Conservation (phyloP, 257 asterid species). For the Forsythia viridissima region DNA sequence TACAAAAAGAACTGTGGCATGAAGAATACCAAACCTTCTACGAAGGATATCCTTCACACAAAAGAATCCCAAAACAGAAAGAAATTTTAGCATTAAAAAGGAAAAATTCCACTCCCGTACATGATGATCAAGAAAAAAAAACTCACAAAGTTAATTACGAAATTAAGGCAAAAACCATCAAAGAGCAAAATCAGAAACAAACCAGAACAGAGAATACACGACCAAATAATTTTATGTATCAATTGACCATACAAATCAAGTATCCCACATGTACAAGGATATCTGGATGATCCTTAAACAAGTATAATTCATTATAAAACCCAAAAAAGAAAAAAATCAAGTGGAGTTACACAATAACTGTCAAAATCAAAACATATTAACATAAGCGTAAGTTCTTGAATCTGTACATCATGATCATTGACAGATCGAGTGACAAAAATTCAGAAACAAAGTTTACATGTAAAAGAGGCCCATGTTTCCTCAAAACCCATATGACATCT, state of each 20-base stretch:
- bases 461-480: slow-evolving; percentile 48
- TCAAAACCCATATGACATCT: slow-evolving; percentile 55
- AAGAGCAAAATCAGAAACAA: slow-evolving; percentile 16
- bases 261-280: slow-evolving; percentile 30
- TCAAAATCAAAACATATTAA: slow-evolving; percentile 22
- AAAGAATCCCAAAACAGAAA: slow-evolving; percentile 34
- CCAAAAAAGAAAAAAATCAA: slow-evolving; percentile 32
- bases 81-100: slow-evolving; percentile 27
- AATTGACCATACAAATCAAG: slow-evolving; percentile 45
- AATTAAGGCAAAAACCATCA: slow-evolving; percentile 10
- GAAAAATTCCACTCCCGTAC: slow-evolving; percentile 21
- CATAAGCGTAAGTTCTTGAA: slow-evolving; percentile 14
- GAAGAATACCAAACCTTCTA: too few relatives aligned
- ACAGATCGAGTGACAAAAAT: slow-evolving; percentile 49
- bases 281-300: slow-evolving; percentile 42
- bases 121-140: slow-evolving; percentile 29
- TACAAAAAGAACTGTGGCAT: slow-evolving; percentile 16
- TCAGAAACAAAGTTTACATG: slow-evolving; percentile 48
- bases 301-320: slow-evolving; percentile 36
- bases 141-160: slow-evolving; percentile 7
- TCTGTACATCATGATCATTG: slow-evolving; percentile 51
- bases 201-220: slow-evolving; percentile 29
- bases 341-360: slow-evolving; percentile 31
- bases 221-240: slow-evolving; percentile 22
- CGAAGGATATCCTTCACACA: too few relatives aligned